phyloP scores from a whole-genome alignment of 495 filamentous ascomycete genomes.

The Aspergillus panamensis region DNA sequence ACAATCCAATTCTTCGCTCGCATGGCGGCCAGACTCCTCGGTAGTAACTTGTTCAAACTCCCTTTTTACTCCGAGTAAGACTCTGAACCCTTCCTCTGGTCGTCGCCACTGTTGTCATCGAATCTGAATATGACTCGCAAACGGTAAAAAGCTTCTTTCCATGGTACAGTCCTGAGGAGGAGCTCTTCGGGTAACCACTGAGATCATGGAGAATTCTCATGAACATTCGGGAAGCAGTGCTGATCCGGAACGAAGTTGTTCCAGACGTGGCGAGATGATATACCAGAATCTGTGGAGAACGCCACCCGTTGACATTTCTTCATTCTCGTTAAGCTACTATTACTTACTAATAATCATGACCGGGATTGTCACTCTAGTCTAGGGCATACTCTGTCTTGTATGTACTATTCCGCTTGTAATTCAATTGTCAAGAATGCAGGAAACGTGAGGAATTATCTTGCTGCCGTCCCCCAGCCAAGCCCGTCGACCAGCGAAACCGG shows the following conservation, averaged over 20 bases:
- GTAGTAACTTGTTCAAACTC: neutral
- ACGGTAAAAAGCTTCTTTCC: neutral
- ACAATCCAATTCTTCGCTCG: constrained; percentile 1
- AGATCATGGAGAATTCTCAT: neutral
- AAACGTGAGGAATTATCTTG: neutral
- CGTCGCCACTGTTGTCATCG: constrained; percentile 4
- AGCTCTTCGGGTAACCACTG: neutral
- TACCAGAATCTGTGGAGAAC: constrained; percentile 4
- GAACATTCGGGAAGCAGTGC: neutral
- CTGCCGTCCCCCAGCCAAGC: neutral
- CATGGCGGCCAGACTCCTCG: neutral
- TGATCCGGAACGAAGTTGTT: neutral
- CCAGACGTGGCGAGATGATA: constrained; percentile 1
- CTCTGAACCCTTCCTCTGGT: neutral
- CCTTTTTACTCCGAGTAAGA: neutral
- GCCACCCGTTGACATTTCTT: neutral
- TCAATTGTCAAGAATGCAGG: neutral
- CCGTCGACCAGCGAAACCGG: neutral
- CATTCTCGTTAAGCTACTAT: neutral
- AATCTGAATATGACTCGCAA: neutral
- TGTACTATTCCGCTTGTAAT: neutral
- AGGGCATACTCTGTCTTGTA: too few species aligned
- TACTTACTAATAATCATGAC: neutral
- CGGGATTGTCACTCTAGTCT: too few species aligned
- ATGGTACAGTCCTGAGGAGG: neutral